Base-by-base conservation (phyloP, 1,284 basidiomycete genomes). In the Taiwanofungus camphoratus region DNA sequence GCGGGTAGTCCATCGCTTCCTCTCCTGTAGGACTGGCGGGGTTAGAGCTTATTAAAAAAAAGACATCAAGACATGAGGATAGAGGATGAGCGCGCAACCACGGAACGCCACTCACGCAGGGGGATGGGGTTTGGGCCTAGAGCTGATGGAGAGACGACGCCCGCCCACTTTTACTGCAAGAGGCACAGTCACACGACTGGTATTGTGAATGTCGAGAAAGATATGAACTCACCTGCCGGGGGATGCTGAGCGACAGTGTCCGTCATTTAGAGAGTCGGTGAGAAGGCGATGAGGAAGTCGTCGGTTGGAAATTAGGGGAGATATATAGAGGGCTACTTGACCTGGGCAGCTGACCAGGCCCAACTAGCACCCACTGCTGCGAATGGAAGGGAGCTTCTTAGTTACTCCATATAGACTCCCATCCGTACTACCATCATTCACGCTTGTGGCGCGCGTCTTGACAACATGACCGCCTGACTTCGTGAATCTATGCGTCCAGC, bases 91-190 rank as follows among this genome's bases (percentile, higher is more conserved):
- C 3, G 5, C 15, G 11, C 13, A 18, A 24, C 13, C 21, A 64
- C 3, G 7, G 16, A 11, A 13, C 18, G 26, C 13, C 22, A 64
- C 71, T 49, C 53, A 76, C 74, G 60, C 42, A 19, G 59, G 39
- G 44, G 40, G 39, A 4, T 67, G 62, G 29, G 67, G 58, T 53
- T 66, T 69, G 50, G 64, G 64, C 41, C 63, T 69, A 7, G 67
- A 57, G 42, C 60, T 70, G 22, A 72, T 52, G 13, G 81, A 84
- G 37, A 78, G 68, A 19, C 81, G 74, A 24, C 80, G 71, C 21
- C 80, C 79, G 36, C 73, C 81, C 18, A 83, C 80, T 64, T 77
- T 81, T 53, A 80, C 81, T 83, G 50, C 24, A 18, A 23, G n/a
- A 32, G 9, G 41, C 22, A 6, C 36, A 18, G 27, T 8, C 7